phyloP scores from a whole-genome alignment of 78 protist genomes.

The Pelomyxa schiedti region DNA sequence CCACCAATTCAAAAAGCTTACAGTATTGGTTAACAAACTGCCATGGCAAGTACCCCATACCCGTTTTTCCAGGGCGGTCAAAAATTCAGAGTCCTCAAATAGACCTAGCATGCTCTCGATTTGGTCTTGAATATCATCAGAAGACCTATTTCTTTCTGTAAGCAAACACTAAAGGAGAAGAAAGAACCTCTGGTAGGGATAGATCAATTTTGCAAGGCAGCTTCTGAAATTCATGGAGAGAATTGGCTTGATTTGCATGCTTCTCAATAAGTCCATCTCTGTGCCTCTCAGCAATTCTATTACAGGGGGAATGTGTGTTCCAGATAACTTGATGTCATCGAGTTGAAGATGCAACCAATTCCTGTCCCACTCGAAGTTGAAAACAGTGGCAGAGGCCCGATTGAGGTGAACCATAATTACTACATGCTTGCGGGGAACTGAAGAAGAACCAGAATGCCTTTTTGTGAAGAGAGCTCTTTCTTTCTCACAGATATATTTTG shows the following conservation, averaged over 20 bases:
- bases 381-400: background rate
- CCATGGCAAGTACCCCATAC: too few species aligned
- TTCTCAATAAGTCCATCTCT: background rate
- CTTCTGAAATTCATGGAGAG: background rate
- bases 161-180: too few species aligned
- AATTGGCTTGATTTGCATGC: background rate
- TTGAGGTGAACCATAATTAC: background rate
- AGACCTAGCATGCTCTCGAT: background rate
- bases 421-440: background rate
- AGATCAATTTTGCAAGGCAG: background rate
- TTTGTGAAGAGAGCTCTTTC: background rate
- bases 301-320: background rate
- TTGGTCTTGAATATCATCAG: background rate
- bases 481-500: background rate
- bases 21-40: too few species aligned
- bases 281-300: background rate
- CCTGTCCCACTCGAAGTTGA: background rate
- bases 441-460: background rate
- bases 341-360: background rate
- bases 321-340: background rate
- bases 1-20: too few species aligned
- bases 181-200: background rate
- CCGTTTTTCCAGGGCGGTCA: background rate
- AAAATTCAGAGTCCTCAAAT: background rate
- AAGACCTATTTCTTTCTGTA: too few species aligned